Evolutionary conservation across 805 yeast genomes (phyloP), one percentile per base, ranked within the genome.

Genomic region (Saturnispora galanensis): DNA sequence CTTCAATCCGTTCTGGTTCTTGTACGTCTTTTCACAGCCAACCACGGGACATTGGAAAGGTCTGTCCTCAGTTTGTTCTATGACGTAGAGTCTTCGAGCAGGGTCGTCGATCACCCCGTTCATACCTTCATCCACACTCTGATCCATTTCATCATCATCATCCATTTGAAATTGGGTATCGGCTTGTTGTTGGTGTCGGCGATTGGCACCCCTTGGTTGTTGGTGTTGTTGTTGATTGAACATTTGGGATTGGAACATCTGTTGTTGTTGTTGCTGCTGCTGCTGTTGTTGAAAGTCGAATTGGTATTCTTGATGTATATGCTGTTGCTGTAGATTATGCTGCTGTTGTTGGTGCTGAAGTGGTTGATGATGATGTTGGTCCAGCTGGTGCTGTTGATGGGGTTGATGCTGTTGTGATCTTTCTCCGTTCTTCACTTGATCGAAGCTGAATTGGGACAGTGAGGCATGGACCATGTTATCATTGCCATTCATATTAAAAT

Each of bases 21-120:
- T 93, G 65, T 93, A 93, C 28, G 90, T 89, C 70, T 93, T 93
- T 56, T 89, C 97, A 65, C 98, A 93, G 7, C 98, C 98, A 57
- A 88, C 84, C 37, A 93, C 98, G 0, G 97, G 98, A 68, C 98
- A 93, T 62, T 84, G 88, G 69, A 82, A 93, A 29, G 98, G 98
- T 63, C 93, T 81, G 61, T 87, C 84, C 54, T 89, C 96, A 47
- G 85, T 89, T 50, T 79, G 81, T 64, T 89, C 97, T 70, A 85
- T 81, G 31, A 89, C 96, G 59, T 93, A 90, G 47, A 90, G 67
- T 59, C 89, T 93, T 51, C 97, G 75, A 1, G 97, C 96, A 0
- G 97, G 98, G 63, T 93, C 97, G 64, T 90, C 97, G 41, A 93
- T 89, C 26, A 21, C 26, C 5, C 26, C 26, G 26, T 21, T 21